A percentile compares a stretch with the other conserved stretches of the same genome.
phyloP scores from a whole-genome alignment of 2,329 filamentous ascomycete genomes.

The Aspergillus ibericus region DNA sequence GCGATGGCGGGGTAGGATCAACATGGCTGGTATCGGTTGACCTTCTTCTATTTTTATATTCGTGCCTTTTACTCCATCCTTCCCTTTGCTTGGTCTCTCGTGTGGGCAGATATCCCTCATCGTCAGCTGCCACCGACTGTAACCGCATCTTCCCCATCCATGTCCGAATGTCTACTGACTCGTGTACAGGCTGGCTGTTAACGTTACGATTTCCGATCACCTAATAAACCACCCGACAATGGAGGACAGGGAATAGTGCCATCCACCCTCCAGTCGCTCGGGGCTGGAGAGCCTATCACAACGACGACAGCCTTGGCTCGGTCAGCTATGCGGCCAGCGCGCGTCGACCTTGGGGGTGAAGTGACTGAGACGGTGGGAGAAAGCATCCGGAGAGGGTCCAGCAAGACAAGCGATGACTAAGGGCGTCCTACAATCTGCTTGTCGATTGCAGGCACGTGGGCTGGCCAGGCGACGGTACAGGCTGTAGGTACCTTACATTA shows the following conservation, averaged over 20 bases:
- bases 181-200: not conserved
- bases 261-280: not conserved
- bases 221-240: not conserved
- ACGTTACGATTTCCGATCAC: not conserved
- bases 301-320: not conserved
- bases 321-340: not conserved
- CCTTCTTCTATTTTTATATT: too few relatives aligned
- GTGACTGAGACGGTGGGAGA: not conserved
- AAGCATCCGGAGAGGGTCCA: not conserved
- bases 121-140: not conserved
- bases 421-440: not conserved
- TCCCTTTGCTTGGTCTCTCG: too few relatives aligned
- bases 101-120: not conserved
- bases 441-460: conserved; percentile 10
- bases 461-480: conserved; percentile 5
- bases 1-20: not conserved
- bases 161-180: not conserved
- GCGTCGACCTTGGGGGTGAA: not conserved
- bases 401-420: not conserved
- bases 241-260: not conserved
- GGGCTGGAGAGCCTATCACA: not conserved
- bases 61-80: too few relatives aligned
- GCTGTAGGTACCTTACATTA: conserved; percentile 8
- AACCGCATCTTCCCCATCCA: not conserved
- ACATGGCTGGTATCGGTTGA: not conserved